Conservation (phyloP, 2,329 filamentous ascomycete genomes). For the Daldinia sp. region DNA sequence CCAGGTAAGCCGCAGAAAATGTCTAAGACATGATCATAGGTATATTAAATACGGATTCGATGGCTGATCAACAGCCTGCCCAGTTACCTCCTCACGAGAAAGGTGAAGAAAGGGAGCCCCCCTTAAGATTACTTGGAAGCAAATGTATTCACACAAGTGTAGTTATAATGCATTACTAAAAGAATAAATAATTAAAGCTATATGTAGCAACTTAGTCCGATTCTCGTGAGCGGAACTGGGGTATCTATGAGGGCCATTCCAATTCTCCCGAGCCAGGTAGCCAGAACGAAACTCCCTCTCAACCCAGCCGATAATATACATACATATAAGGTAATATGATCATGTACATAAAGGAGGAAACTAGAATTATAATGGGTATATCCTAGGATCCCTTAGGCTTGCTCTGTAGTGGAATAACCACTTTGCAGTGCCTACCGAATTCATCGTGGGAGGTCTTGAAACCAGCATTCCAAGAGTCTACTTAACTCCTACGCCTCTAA, state of each 20-base stretch:
- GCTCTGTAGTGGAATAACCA: background rate
- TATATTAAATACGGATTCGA: background rate
- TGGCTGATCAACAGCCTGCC: background rate
- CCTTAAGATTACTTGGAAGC: too few species aligned
- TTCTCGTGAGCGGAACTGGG: conserved; percentile 10
- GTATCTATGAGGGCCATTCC: conserved; percentile 28
- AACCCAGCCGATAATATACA: background rate
- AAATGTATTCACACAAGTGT: background rate
- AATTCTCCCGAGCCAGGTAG: conserved; percentile 9
- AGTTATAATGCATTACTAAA: background rate
- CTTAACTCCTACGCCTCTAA: background rate
- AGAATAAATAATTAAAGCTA: background rate
- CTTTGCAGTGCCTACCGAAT: background rate
- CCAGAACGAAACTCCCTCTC: conserved; percentile 1
- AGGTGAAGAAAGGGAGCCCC: background rate
- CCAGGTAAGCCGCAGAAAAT: background rate
- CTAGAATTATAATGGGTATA: background rate
- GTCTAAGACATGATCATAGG: background rate
- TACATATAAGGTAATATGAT: background rate
- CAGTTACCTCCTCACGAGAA: background rate
- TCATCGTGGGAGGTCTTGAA: background rate
- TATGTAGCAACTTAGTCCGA: conserved; percentile 3
- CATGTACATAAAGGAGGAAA: background rate
- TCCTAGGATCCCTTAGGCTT: background rate
- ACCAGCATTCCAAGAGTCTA: background rate